These are phyloP conservation scores for Starmerella geochares DNA, from an alignment of 805 yeast genomes.

Conservation along the genomic window DNA sequence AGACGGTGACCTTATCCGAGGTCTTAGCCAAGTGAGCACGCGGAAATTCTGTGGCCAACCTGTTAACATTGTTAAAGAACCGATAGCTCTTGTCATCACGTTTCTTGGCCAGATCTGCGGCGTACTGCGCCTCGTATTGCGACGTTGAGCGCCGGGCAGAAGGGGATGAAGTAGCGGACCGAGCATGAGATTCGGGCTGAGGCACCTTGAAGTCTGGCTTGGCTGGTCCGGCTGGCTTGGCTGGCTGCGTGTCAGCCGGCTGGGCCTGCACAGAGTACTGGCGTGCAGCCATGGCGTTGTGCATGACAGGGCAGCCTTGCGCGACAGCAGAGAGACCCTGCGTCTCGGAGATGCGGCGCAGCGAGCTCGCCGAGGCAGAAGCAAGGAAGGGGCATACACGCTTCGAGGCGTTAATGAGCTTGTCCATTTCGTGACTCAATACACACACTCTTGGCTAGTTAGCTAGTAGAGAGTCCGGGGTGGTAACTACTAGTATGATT, in stretches of 20 bases:
- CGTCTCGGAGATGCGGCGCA: conserved; percentile 45
- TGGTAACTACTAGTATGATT: neutral
- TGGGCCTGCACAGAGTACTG: conserved; percentile 35
- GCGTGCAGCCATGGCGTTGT: conserved; percentile 49
- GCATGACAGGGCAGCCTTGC: conserved; percentile 80
- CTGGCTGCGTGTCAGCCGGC: neutral
- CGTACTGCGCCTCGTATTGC: conserved; percentile 34
- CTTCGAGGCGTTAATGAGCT: conserved; percentile 64
- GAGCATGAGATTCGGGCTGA: neutral
- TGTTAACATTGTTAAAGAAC: conserved; percentile 91
- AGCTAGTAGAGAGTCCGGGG: neutral
- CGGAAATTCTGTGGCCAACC: conserved; percentile 90
- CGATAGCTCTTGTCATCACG: conserved; percentile 86
- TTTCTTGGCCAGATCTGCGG: conserved; percentile 58
- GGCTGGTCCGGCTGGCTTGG: conserved; percentile 20
- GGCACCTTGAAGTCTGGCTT: too few species aligned
- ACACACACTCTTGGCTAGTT: neutral
- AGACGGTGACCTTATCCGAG: conserved; percentile 82
- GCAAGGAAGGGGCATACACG: conserved; percentile 77
- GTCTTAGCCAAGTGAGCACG: conserved; percentile 72
- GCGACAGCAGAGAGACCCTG: conserved; percentile 47
- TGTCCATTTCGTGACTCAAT: conserved; percentile 49
- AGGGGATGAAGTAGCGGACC: too few species aligned
- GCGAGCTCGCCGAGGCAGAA: conserved; percentile 44
- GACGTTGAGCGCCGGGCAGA: neutral